Evolutionary conservation across 257 asterid genomes (phyloP).

Genomic region (Solanum boliviense): DNA sequence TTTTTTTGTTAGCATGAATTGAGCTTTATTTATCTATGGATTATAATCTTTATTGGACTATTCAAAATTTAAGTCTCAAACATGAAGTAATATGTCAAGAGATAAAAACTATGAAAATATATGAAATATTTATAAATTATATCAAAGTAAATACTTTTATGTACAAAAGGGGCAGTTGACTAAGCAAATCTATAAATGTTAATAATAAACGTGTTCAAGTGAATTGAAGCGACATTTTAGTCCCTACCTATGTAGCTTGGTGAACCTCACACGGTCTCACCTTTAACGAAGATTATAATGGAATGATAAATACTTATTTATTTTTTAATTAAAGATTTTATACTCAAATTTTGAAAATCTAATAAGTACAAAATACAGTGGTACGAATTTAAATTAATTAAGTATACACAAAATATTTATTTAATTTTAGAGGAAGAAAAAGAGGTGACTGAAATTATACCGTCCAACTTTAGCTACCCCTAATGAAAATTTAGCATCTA

Average conservation of each 20-base stretch:
- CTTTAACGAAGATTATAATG: not conserved
- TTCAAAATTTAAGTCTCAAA: no score
- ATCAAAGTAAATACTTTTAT: no score
- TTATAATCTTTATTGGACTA: no score
- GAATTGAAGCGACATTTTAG: not conserved
- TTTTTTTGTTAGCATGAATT: no score
- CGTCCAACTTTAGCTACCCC: not conserved
- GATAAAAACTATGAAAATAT: no score
- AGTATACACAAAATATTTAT: not conserved
- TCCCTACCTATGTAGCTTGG: not conserved
- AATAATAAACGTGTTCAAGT: not conserved
- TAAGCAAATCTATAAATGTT: not conserved
- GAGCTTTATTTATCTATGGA: no score
- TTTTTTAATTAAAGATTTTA: not conserved
- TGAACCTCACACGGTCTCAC: not conserved
- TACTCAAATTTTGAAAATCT: not conserved
- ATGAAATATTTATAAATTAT: no score
- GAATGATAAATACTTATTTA: not conserved
- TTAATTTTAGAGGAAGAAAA: not conserved
- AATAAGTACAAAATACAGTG: not conserved
- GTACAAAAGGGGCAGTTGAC: not conserved
- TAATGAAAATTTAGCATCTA: not conserved
- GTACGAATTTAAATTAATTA: not conserved
- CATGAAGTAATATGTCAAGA: no score
- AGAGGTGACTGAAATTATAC: not conserved